These are phyloP conservation scores for Cenchrus americanus DNA, from an alignment of 176 grass and related monocot genomes.

Conservation along the genomic window DNA sequence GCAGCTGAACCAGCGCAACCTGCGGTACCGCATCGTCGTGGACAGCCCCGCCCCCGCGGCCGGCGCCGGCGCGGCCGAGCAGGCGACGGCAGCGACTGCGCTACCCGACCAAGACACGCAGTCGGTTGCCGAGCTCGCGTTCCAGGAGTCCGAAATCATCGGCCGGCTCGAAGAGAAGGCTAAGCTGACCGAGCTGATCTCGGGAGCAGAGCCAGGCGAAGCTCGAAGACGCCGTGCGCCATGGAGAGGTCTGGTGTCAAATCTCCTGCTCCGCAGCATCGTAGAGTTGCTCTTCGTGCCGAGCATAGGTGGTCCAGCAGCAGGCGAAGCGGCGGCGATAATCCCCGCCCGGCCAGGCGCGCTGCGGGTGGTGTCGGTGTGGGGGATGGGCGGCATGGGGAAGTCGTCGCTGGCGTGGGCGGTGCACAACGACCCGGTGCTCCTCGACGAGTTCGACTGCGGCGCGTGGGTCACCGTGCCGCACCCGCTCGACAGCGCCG, in stretches of 20 bases:
- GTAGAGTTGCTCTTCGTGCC: background rate
- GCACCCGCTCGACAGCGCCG: constrained; percentile 23
- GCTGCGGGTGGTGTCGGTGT: constrained; percentile 30
- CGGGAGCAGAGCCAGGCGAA: background rate
- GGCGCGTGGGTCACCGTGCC: constrained; percentile 51
- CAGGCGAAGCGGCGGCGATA: background rate
- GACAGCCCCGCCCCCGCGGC: background rate
- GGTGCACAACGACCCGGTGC: constrained; percentile 11
- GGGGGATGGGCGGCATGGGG: constrained; percentile 46
- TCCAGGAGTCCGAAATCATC: constrained; percentile 2
- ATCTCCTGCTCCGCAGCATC: background rate
- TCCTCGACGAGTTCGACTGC: constrained; percentile 38
- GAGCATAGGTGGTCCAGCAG: background rate
- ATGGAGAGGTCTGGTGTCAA: background rate
- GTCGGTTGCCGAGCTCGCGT: background rate
- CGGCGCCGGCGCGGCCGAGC: background rate
- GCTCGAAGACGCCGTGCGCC: background rate
- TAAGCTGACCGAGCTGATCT: background rate
- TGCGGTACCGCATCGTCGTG: constrained; percentile 1
- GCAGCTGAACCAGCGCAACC: constrained; percentile 38
- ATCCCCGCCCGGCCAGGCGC: too few species aligned
- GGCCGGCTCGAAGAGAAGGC: background rate
- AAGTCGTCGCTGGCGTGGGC: constrained; percentile 40
- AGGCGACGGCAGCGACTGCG: background rate
- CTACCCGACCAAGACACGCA: background rate